Conservation (phyloP, 495 filamentous ascomycete species). For the Terfezia claveryi region DNA sequence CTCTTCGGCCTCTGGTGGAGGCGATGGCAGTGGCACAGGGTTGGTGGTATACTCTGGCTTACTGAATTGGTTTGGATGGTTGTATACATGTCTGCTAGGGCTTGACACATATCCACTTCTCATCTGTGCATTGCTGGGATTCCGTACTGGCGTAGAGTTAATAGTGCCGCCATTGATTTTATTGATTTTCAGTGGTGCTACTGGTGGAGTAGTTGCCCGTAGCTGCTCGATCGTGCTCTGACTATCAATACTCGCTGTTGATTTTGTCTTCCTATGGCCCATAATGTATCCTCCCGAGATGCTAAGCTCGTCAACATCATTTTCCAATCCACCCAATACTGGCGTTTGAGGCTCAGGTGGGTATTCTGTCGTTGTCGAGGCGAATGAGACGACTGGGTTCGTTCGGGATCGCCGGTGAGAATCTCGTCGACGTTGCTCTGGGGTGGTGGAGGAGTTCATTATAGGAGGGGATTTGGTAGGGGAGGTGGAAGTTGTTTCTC, state of each 20-base stretch:
- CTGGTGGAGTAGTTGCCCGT: not conserved
- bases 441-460: not conserved
- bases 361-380: not conserved
- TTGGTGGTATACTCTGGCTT: constrained; percentile 17
- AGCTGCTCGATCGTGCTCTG: not conserved
- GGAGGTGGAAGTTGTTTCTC: not conserved
- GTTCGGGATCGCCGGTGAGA: not conserved
- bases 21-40: constrained; percentile 15
- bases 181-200: not conserved
- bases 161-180: not conserved
- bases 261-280: not conserved
- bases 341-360: not conserved
- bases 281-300: not conserved
- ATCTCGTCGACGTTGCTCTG: not conserved
- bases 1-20: constrained; percentile 16
- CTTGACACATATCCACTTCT: not conserved
- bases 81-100: not conserved
- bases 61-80: constrained; percentile 17
- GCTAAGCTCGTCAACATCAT: not conserved
- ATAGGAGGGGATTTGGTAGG: not conserved
- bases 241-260: not conserved
- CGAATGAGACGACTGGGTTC: not conserved
- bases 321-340: not conserved
- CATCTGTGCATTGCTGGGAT: not conserved
- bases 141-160: not conserved